Percentiles rank a stretch among this genome's conserved stretches.
These are phyloP conservation scores for Xylaria telfairii DNA, from an alignment of 495 filamentous ascomycete genomes.

Conservation along the genomic window DNA sequence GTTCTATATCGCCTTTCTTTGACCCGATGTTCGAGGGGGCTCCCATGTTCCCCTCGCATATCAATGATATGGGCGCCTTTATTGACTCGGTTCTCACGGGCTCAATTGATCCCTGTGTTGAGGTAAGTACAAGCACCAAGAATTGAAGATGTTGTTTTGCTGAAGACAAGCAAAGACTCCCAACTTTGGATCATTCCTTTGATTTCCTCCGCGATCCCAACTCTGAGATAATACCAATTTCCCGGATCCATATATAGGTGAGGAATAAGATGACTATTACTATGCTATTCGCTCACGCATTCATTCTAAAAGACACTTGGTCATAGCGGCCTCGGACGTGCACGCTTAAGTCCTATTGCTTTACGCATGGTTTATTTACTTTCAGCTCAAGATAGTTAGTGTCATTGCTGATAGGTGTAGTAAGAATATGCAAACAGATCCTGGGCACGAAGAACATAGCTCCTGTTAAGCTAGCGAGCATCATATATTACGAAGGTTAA, in stretches of 20 bases:
- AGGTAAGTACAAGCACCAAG: constrained; percentile 8
- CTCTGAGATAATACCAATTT: background rate
- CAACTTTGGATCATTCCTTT: constrained; percentile 11
- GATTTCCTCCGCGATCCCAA: background rate
- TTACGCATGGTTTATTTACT: background rate
- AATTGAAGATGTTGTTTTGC: background rate
- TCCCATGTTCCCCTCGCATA: constrained; percentile 25
- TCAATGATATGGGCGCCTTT: constrained; percentile 20
- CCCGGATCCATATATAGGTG: background rate
- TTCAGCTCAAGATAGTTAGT: background rate
- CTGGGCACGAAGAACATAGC: background rate
- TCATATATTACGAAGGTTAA: background rate
- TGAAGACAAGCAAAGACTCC: background rate
- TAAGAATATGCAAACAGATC: background rate
- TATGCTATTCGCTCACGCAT: background rate
- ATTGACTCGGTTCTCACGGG: constrained; percentile 21
- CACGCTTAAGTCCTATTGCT: background rate
- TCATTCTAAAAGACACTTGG: background rate
- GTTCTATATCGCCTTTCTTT: constrained; percentile 21
- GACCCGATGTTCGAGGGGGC: constrained; percentile 25
- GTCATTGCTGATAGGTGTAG: background rate
- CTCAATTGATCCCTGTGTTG: constrained; percentile 18
- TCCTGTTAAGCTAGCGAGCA: background rate
- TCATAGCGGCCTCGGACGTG: background rate
- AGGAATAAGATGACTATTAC: background rate